phyloP scores from a whole-genome alignment of 148 eudicot genomes.

The Heliosperma pusillum region DNA sequence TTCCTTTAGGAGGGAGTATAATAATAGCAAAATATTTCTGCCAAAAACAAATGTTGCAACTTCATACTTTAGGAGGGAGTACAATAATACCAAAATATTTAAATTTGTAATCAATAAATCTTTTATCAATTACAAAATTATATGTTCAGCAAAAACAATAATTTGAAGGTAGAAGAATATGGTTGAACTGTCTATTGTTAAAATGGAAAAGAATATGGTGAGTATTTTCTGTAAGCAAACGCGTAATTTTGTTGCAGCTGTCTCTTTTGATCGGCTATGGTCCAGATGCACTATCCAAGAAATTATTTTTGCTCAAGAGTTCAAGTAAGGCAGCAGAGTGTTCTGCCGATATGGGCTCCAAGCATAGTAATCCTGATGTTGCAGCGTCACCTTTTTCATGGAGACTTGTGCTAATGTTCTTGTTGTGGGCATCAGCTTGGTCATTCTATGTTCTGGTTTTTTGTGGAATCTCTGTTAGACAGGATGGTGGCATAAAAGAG shows the following conservation, averaged over 20 bases:
- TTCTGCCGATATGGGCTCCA: slow-evolving; percentile 15
- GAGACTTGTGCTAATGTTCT: slow-evolving; percentile 54
- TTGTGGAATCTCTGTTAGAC: slow-evolving; percentile 64
- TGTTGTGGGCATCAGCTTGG: slow-evolving; percentile 76
- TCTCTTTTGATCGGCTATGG: slow-evolving; percentile 73
- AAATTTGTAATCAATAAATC: background rate
- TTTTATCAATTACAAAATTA: too few relatives aligned
- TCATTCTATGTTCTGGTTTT: slow-evolving; percentile 57
- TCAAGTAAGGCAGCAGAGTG: slow-evolving; percentile 19
- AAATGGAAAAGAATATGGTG: background rate
- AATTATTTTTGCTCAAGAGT: slow-evolving; percentile 43
- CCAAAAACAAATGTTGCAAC: too few relatives aligned
- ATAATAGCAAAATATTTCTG: too few relatives aligned
- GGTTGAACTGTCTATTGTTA: background rate
- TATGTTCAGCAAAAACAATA: background rate
- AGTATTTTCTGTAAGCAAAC: background rate
- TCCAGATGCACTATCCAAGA: slow-evolving; percentile 81
- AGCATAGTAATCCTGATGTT: slow-evolving; percentile 13
- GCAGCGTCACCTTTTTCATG: slow-evolving; percentile 50
- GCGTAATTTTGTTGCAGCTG: slow-evolving; percentile 40
- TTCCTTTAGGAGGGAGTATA: too few relatives aligned
- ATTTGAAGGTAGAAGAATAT: background rate
- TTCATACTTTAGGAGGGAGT: too few relatives aligned
- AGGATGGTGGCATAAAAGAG: slow-evolving; percentile 70
- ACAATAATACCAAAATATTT: background rate